phyloP scores from a whole-genome alignment of 2,329 filamentous ascomycete genomes.

The Penicillium sp. region DNA sequence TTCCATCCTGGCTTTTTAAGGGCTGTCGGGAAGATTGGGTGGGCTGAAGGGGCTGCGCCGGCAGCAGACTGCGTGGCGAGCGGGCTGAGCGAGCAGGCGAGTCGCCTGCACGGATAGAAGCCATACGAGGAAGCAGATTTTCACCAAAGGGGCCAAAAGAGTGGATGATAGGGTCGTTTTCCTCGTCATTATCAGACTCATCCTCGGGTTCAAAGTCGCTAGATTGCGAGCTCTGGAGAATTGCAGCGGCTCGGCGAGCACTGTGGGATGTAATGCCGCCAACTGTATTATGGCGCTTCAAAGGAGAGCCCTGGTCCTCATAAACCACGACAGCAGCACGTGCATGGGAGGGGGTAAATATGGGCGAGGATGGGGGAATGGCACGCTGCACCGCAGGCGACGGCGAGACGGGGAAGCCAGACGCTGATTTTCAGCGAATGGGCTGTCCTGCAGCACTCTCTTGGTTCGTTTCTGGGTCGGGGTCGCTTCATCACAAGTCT shows the following conservation, averaged over 20 bases:
- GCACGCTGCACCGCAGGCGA: constrained; percentile 51
- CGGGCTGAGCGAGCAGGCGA: constrained; percentile 54
- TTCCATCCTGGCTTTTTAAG: constrained; percentile 19
- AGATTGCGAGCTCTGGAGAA: constrained; percentile 32
- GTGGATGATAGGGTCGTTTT: constrained; percentile 88
- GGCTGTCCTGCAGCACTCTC: constrained; percentile 37
- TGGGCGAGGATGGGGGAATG: constrained; percentile 40
- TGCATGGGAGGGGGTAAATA: constrained; percentile 42
- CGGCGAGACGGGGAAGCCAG: constrained; percentile 75
- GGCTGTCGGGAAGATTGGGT: constrained; percentile 29
- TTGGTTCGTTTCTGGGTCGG: constrained; percentile 32
- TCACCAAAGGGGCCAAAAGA: constrained; percentile 88
- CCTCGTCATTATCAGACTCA: constrained; percentile 76
- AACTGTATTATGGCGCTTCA: constrained; percentile 38
- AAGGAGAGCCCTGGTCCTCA: constrained; percentile 62
- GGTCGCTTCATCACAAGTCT: constrained; percentile 61
- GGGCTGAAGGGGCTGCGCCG: constrained; percentile 33
- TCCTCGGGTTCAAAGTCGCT: constrained; percentile 51
- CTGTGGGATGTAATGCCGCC: constrained; percentile 28
- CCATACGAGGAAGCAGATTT: constrained; percentile 75
- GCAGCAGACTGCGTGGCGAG: constrained; percentile 26
- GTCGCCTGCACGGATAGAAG: constrained; percentile 63
- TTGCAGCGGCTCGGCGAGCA: constrained; percentile 31
- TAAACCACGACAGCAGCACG: constrained; percentile 57
- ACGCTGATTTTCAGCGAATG: constrained; percentile 55